Conservation (phyloP, 2,329 filamentous ascomycete genomes). For the Harringtonia lauricola region DNA sequence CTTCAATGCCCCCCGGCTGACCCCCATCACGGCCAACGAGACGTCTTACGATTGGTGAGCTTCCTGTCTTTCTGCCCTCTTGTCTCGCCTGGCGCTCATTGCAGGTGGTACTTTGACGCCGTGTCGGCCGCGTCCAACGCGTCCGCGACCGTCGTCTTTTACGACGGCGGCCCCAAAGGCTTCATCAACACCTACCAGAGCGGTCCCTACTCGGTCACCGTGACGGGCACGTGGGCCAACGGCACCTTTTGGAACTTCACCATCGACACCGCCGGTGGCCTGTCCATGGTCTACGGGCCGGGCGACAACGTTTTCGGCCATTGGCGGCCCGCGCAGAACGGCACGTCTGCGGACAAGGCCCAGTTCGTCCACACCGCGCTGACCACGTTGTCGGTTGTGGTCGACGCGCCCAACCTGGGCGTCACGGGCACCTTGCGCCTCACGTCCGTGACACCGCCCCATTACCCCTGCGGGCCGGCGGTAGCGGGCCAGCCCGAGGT, state of each 20-base stretch:
- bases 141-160: slow-evolving; percentile 8
- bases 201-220: not conserved
- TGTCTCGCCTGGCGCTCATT: too few relatives aligned
- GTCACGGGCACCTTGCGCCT: slow-evolving; percentile 4
- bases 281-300: not conserved
- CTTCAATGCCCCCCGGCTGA: too few relatives aligned
- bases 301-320: not conserved
- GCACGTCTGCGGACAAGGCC: slow-evolving; percentile 7
- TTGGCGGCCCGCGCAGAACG: slow-evolving; percentile 2
- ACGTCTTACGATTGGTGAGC: too few relatives aligned
- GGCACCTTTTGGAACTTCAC: slow-evolving; percentile 2
- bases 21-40: too few relatives aligned
- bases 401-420: slow-evolving; percentile 7
- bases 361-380: not conserved
- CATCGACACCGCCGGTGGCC: not conserved
- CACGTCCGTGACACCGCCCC: slow-evolving; percentile 18
- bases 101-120: slow-evolving; percentile 9
- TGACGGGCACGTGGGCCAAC: slow-evolving; percentile 7
- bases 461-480: slow-evolving; percentile 27
- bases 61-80: too few relatives aligned
- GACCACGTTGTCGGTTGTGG: slow-evolving; percentile 6
- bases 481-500: slow-evolving; percentile 30
- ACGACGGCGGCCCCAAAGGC: slow-evolving; percentile 7
- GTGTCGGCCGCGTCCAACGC: slow-evolving; percentile 3
- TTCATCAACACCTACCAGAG: slow-evolving; percentile 1